Evolutionary conservation across 208 protist genomes (phyloP).

Genomic region (Blechomonas ayalai): DNA sequence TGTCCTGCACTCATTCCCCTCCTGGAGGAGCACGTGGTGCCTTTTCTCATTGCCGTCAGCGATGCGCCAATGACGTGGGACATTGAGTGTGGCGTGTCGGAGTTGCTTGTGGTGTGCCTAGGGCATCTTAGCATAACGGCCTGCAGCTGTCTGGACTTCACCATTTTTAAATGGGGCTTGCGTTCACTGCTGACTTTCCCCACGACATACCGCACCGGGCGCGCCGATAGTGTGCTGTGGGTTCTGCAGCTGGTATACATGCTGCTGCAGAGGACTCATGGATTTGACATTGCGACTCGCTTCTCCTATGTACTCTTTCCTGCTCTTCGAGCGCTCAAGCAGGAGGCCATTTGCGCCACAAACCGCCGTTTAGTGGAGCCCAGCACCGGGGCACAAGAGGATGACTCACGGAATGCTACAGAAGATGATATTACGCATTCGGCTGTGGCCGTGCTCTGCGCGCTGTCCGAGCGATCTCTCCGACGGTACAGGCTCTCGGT

Average conservation of each 20-base stretch:
- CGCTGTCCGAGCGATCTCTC: too few relatives aligned
- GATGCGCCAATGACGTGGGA: constrained; percentile 3
- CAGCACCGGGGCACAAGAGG: too few relatives aligned
- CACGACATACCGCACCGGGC: not conserved
- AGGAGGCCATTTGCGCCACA: too few relatives aligned
- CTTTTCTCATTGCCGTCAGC: constrained; percentile 2
- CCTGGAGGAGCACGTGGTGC: constrained; percentile 13
- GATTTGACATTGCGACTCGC: constrained; percentile 14
- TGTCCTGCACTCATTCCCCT: too few relatives aligned
- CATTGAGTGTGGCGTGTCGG: constrained; percentile 12
- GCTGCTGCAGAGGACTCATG: constrained; percentile 27
- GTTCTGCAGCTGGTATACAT: constrained; percentile 27
- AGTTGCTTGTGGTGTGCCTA: constrained; percentile 14
- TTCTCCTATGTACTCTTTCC: constrained; percentile 3
- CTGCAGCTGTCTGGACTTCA: constrained; percentile 14
- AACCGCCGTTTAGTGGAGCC: too few relatives aligned
- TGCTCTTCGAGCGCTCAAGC: too few relatives aligned
- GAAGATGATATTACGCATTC: too few relatives aligned
- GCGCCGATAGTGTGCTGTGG: constrained; percentile 1
- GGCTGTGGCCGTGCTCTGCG: too few relatives aligned
- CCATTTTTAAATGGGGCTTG: constrained; percentile 15
- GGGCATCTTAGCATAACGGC: constrained; percentile 1
- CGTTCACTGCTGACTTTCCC: too few relatives aligned
- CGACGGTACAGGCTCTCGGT: too few relatives aligned
- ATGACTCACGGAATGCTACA: too few relatives aligned